Base-by-base conservation (phyloP, 805 yeast species). In the Nakazawaea populi region DNA sequence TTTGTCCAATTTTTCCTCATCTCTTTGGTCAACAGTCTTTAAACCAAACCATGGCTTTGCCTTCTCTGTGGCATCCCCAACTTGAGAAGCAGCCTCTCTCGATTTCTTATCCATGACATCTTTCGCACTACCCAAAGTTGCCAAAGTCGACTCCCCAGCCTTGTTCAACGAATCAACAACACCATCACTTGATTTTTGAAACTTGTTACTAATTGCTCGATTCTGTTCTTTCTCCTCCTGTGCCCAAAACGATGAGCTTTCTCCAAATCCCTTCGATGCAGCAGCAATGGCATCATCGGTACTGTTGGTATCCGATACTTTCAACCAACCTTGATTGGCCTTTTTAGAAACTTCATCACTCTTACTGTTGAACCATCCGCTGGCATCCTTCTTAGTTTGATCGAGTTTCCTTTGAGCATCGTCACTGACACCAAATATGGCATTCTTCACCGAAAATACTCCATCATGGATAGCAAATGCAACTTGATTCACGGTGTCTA, bases 1-100 rank as follows among this genome's bases (percentile, higher is more conserved):
- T 38, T 39, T 51, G 18, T 46, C 53, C 50, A 51, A 51, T 38
- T 32, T 51, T 27, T 46, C 53, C 31, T 51, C 53, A 37, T 51
- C 53, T 8, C 45, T 30, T 29, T 51, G 44, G 28, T 51, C 53
- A 14, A 51, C 50, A 4, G 47, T 30, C 37, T 51, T 51, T 31
- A 51, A 39, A 5, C 46, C 44, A 28, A 51, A 51, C 53, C 53
- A 51, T 11, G 49, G 48, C 18, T 50, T 50, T 28, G 46, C 42
- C 38, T 10, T 14, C n/a, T 49, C 48, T 5, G 46, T 36, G 27
- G 47, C 46, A 18, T 50, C 49, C 12, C 14, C 18, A 10, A 44
- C 52, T 14, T 39, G 40, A 9, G 39, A 38, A 7, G 18, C n/a
- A 14, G 48, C 48, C 32, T 45, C 47, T 24, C 6, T 14, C 3